phyloP scores from a whole-genome alignment of 805 yeast species.

The Wickerhamiella azymoides region DNA sequence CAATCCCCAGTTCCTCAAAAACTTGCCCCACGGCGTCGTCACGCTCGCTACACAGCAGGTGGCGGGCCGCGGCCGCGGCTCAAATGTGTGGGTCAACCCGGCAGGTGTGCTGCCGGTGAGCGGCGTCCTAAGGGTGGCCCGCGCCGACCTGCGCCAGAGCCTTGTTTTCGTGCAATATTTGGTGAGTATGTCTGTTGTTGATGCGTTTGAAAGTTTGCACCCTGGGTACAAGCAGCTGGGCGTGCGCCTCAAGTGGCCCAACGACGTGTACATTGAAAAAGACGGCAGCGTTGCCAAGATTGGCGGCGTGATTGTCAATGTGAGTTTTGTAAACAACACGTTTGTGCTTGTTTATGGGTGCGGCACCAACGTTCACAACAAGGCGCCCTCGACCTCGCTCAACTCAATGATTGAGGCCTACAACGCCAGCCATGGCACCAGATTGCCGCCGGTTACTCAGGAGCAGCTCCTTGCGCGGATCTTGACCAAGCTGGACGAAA shows the following conservation, averaged over 20 bases:
- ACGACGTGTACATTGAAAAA: constrained; percentile 66
- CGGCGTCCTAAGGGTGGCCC: constrained; percentile 47
- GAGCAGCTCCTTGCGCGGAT: constrained; percentile 53
- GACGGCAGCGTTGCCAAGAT: constrained; percentile 44
- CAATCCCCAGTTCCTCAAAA: constrained; percentile 44
- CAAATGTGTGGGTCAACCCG: constrained; percentile 92
- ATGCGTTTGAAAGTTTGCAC: constrained; percentile 54
- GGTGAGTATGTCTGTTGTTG: constrained; percentile 68
- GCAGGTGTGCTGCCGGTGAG: constrained; percentile 81
- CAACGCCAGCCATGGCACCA: constrained; percentile 35
- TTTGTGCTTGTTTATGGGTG: constrained; percentile 69
- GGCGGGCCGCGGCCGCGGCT: constrained; percentile 88
- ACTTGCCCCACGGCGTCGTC: constrained; percentile 54
- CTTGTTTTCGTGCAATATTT: constrained; percentile 81
- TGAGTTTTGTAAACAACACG: constrained; percentile 45
- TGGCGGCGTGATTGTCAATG: constrained; percentile 74
- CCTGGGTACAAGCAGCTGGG: constrained; percentile 64
- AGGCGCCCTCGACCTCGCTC: constrained; percentile 86
- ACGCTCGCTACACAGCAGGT: constrained; percentile 72
- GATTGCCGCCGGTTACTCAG: constrained; percentile 32
- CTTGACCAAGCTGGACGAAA: constrained; percentile 48
- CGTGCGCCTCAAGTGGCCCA: constrained; percentile 87
- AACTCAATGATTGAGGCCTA: constrained; percentile 51
- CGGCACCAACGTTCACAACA: constrained; percentile 71
- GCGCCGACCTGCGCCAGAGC: constrained; percentile 34